Percentiles rank a stretch among this genome's conserved stretches.
Evolutionary conservation across 2,329 filamentous ascomycete species (phyloP).

Genomic region (Claviceps quebecensis): DNA sequence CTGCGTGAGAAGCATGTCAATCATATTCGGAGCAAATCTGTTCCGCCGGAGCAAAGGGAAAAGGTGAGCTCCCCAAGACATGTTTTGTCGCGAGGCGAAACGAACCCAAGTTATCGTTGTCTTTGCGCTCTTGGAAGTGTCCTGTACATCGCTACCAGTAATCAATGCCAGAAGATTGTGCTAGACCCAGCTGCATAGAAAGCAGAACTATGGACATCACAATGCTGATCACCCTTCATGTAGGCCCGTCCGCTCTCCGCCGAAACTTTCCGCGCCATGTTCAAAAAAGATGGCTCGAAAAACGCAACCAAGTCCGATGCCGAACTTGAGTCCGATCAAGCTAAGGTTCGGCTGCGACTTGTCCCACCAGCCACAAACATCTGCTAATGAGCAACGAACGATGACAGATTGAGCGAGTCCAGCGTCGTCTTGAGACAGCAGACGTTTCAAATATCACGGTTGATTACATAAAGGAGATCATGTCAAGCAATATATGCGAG

Average conservation of each 20-base stretch:
- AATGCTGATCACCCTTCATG: background rate
- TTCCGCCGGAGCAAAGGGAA: conserved; percentile 30
- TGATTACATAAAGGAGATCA: conserved; percentile 44
- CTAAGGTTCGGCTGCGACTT: conserved; percentile 13
- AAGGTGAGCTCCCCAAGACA: conserved; percentile 28
- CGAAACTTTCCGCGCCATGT: conserved; percentile 48
- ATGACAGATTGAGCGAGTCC: conserved; percentile 27
- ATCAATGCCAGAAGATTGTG: background rate
- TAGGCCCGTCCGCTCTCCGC: conserved; percentile 39
- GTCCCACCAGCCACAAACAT: background rate
- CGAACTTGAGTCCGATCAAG: conserved; percentile 17
- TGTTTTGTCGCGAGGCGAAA: background rate
- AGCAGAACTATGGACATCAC: too few species aligned
- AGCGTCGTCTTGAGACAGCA: conserved; percentile 26
- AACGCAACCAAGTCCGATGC: conserved; percentile 29
- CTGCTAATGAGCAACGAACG: background rate
- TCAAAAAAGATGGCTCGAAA: conserved; percentile 45
- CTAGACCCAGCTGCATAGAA: background rate
- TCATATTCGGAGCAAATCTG: conserved; percentile 41
- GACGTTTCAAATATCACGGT: conserved; percentile 33
- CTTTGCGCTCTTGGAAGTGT: too few species aligned
- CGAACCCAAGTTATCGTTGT: background rate
- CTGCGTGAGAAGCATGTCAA: conserved; percentile 49
- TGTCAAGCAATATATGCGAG: conserved; percentile 48
- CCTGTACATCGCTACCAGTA: background rate